A percentile compares a stretch with the other conserved stretches of the same genome.
Conservation (phyloP, 2,329 filamentous ascomycete genomes). For the Cladosporium halotolerans region DNA sequence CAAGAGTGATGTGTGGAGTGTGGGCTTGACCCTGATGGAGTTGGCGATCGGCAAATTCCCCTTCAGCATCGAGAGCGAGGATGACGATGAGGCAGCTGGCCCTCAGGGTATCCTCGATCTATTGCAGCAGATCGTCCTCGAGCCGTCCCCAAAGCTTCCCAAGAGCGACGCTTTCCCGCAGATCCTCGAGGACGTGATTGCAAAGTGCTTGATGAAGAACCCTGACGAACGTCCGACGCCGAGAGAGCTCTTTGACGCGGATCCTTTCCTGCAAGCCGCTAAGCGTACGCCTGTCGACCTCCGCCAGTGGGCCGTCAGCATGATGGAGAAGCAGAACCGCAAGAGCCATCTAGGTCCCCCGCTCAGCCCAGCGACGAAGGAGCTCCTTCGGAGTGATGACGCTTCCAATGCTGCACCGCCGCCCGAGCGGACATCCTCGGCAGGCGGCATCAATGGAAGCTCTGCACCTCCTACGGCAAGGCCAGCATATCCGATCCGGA, state of each 20-base stretch:
- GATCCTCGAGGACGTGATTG: conserved; percentile 94
- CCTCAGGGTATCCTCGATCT: conserved; percentile 94
- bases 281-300: conserved; percentile 95
- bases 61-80: conserved; percentile 77
- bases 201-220: conserved; percentile 87
- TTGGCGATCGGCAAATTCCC: conserved; percentile 95
- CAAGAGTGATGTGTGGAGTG: conserved; percentile 98
- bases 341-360: conserved; percentile 86
- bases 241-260: conserved; percentile 84
- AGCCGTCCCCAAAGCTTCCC: conserved; percentile 84
- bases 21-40: conserved; percentile 92
- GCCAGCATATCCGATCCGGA: conserved; percentile 37
- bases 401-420: conserved; percentile 12
- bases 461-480: conserved; percentile 25
- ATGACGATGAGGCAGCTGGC: conserved; percentile 57
- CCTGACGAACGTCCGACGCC: conserved; percentile 86
- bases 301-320: conserved; percentile 82
- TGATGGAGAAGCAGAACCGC: conserved; percentile 93
- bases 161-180: conserved; percentile 96
- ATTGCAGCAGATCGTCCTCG: conserved; percentile 93
- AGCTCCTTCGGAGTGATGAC: conserved; percentile 55
- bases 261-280: conserved; percentile 90
- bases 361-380: conserved; percentile 69
- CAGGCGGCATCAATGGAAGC: conserved; percentile 25
- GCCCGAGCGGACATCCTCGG: conserved; percentile 23